Evolutionary conservation across 805 yeast species (phyloP).

Genomic region (Candida xyloterini): DNA sequence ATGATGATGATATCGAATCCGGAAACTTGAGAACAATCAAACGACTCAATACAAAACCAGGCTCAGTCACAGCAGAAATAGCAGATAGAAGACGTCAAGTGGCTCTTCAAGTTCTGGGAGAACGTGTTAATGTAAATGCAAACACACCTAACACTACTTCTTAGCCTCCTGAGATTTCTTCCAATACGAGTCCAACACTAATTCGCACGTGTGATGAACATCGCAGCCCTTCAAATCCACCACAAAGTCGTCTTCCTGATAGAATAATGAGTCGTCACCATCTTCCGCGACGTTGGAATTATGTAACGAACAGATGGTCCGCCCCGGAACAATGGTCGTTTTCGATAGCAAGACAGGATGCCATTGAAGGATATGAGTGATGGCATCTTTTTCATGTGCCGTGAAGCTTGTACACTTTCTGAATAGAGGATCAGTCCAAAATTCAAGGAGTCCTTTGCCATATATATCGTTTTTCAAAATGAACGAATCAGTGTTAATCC

Average conservation of each 20-base stretch:
- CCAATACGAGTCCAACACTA: conserved; percentile 41
- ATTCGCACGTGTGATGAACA: conserved; percentile 48
- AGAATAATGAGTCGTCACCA: conserved; percentile 49
- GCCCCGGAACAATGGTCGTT: conserved; percentile 68
- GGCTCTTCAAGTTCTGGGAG: conserved; percentile 72
- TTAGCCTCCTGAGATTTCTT: conserved; percentile 19
- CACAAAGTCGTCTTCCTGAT: conserved; percentile 64
- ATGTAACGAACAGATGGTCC: conserved; percentile 49
- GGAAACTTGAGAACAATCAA: conserved; percentile 69
- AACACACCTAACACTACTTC: background rate
- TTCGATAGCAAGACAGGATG: conserved; percentile 78
- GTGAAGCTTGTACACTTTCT: conserved; percentile 64
- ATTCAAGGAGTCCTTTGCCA: conserved; percentile 70
- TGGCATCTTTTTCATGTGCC: conserved; percentile 58
- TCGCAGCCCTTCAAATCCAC: conserved; percentile 60
- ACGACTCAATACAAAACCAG: conserved; percentile 41
- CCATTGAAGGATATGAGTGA: conserved; percentile 92
- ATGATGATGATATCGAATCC: conserved; percentile 66
- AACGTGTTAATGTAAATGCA: conserved; percentile 29
- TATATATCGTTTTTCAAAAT: conserved; percentile 63
- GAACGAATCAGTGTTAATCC: conserved; percentile 67
- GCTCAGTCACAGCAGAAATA: conserved; percentile 36
- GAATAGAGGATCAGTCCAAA: conserved; percentile 72
- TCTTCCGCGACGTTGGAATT: conserved; percentile 28
- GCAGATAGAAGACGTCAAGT: conserved; percentile 78